Base-by-base conservation (phyloP, 768 basidiomycete genomes). In the Amanita molliuscula region DNA sequence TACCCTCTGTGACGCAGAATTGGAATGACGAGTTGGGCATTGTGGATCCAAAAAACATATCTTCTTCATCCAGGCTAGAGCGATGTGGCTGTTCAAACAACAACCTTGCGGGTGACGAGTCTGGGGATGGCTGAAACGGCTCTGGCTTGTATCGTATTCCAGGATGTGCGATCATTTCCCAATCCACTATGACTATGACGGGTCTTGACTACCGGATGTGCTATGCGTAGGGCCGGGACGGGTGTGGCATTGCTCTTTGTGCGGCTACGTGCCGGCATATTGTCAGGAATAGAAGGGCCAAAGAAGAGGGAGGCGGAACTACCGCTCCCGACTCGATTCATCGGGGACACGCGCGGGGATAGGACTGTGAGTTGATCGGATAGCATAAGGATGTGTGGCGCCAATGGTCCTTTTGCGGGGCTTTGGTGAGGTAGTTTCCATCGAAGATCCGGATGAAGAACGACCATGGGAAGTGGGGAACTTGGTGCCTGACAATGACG, bases 101-200 rank as follows among this genome's bases (percentile, higher is more conserved):
- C 18, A 53, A 51, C 11, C 57, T 50, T 9, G 55, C 65, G 44
- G 74, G 78, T 0, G 81, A 79, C 1, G 78, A 77, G 9, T 67
- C 64, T 1, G 79, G 78, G 0, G 80, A 82, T 10, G 72, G 64
- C n/a, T 4, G 68, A 60, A 2, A 61, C 51, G 9, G 65, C 56
- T 49, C 69, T 58, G 48, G 65, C 54, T 59, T 77, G 73, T 46
- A 71, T 62, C 1, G 63, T 65, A 52, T 63, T 71, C 73, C 74
- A 74, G 50, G 61, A 48, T 50, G 62, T 56, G 26, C 67, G 50
- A 53, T 55, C 56, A 34, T 50, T 55, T 9, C 65, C 68, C 11
- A 72, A 63, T 4, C 81, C 82, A 13, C 78, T 76, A 61, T 84
- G 84, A 54, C 82, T 85, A 55, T 86, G 84, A 50, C 84, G 74